phyloP scores from a whole-genome alignment of 371 early-diverging fungal species.

The Mortierella sp. region DNA sequence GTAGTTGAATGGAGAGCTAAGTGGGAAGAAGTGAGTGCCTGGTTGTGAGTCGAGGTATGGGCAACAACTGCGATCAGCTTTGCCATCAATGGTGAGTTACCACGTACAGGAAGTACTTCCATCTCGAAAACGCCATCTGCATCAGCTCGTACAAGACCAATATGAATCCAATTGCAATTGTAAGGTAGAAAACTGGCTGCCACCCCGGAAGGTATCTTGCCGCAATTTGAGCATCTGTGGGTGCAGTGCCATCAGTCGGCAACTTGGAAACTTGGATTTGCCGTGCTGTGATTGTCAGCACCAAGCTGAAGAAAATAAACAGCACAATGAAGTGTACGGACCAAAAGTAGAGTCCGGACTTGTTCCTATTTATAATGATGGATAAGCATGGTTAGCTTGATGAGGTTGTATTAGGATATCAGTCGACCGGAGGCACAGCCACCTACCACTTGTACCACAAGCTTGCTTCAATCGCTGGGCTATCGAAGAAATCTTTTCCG shows the following conservation, averaged over 20 bases:
- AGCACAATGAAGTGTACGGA: neutral
- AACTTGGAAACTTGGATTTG: neutral
- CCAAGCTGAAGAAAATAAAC: neutral
- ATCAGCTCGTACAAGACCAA: neutral
- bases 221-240: neutral
- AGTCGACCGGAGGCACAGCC: neutral
- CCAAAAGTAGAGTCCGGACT: neutral
- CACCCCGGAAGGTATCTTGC: neutral
- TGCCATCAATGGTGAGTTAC: neutral
- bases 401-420: too few species aligned
- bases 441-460: conserved; percentile 31
- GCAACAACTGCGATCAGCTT: too few species aligned
- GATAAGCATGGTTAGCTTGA: neutral
- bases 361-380: neutral
- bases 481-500: conserved; percentile 36
- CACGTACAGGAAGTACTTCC: neutral
- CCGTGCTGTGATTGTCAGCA: neutral
- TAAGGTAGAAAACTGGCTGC: neutral
- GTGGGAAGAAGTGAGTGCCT: too few species aligned
- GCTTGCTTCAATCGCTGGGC: conserved; percentile 41
- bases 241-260: neutral
- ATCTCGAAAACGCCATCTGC: neutral
- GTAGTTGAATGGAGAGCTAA: conserved; percentile 44
- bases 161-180: neutral
- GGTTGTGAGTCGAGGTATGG: too few species aligned